Conservation (phyloP, 768 basidiomycete species). For the Boletus tomentosulus region DNA sequence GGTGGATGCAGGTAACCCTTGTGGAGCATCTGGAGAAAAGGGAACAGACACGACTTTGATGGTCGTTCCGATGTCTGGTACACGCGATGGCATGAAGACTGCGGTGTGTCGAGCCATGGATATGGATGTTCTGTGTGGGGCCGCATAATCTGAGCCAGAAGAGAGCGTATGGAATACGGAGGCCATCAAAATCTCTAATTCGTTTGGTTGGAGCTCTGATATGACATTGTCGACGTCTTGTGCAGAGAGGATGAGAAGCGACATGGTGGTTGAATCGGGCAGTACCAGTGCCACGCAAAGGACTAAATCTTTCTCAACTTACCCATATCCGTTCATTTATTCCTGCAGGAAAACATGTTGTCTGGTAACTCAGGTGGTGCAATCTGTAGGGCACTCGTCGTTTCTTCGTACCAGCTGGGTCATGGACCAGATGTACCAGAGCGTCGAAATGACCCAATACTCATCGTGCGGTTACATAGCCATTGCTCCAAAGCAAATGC, state of each 20-base stretch:
- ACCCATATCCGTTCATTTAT: no score
- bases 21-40: slow-evolving; percentile 31
- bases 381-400: no score
- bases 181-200: slow-evolving; percentile 55
- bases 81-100: slow-evolving; percentile 82
- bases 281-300: no score
- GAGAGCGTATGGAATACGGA: slow-evolving; percentile 52
- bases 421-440: no score
- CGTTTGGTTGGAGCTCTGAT: slow-evolving; percentile 39
- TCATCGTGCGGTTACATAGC: no score
- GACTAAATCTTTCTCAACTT: no score
- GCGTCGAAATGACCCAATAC: no score
- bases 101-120: slow-evolving; percentile 51
- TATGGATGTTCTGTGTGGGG: slow-evolving; percentile 60
- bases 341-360: no score
- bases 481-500: no score
- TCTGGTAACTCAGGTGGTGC: no score
- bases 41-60: slow-evolving; percentile 85
- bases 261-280: slow-evolving; percentile 19
- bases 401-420: no score
- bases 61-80: slow-evolving; percentile 49
- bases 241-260: slow-evolving; percentile 59
- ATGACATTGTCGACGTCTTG: slow-evolving; percentile 52
- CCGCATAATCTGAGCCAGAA: slow-evolving; percentile 18
- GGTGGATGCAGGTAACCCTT: slow-evolving; percentile 74